phyloP scores from a whole-genome alignment of 1,284 basidiomycete species.

The Leucocoprinus gongylophorus region DNA sequence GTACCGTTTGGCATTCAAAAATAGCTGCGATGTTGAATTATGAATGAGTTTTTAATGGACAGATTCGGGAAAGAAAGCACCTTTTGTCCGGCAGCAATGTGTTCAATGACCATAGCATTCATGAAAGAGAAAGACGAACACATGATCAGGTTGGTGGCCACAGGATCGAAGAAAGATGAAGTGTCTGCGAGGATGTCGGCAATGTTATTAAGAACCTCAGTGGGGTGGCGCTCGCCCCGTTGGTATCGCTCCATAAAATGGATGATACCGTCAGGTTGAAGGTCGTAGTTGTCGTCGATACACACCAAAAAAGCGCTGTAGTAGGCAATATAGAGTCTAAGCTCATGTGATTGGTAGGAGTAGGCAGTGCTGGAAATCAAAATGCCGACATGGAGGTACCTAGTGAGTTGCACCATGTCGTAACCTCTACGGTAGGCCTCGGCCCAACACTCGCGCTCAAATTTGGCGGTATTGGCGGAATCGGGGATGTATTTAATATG shows the following conservation, averaged over 20 bases:
- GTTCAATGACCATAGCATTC: conserved; percentile 14
- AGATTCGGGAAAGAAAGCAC: neutral
- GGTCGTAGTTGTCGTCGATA: conserved; percentile 13
- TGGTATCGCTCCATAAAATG: conserved; percentile 13
- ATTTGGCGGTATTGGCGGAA: conserved; percentile 1
- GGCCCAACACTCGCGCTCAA: conserved; percentile 10
- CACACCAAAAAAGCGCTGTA: conserved; percentile 13
- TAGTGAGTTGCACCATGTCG: conserved; percentile 8
- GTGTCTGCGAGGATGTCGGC: conserved; percentile 12
- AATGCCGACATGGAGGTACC: conserved; percentile 11
- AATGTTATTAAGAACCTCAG: conserved; percentile 13
- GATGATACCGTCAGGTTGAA: conserved; percentile 11
- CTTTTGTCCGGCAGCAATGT: conserved; percentile 7
- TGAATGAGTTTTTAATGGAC: neutral
- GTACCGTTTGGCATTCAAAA: conserved; percentile 8
- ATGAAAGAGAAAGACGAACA: conserved; percentile 13
- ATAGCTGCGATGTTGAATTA: conserved; percentile 1
- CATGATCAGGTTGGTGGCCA: conserved; percentile 13
- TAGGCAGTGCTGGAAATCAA: conserved; percentile 13
- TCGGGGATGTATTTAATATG: conserved; percentile 6
- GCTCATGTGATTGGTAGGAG: conserved; percentile 10
- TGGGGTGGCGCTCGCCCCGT: conserved; percentile 9
- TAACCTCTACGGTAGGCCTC: conserved; percentile 10
- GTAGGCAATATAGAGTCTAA: conserved; percentile 12
- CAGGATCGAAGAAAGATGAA: conserved; percentile 3